phyloP scores from a whole-genome alignment of 1,284 basidiomycete species.

The Tilletia setariae region DNA sequence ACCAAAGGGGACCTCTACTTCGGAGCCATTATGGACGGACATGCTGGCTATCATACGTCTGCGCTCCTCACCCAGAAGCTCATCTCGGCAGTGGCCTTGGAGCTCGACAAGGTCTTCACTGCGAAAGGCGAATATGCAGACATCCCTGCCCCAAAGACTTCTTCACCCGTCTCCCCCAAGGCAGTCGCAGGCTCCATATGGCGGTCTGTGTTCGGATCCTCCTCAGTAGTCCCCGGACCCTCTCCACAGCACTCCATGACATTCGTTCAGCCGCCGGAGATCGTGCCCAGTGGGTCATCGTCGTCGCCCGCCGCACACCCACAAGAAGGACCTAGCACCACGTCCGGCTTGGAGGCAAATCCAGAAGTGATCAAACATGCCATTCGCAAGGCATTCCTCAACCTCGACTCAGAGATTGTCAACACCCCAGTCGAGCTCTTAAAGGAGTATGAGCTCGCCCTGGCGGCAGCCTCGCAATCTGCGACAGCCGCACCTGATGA shows the following conservation, averaged over 20 bases:
- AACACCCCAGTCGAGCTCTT: constrained; percentile 72
- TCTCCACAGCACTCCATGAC: background rate
- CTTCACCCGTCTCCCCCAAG: constrained; percentile 36
- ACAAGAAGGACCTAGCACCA: background rate
- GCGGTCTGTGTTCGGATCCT: constrained; percentile 43
- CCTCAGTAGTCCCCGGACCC: background rate
- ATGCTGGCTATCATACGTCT: constrained; percentile 79
- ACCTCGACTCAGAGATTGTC: constrained; percentile 74
- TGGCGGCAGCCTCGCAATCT: constrained; percentile 55
- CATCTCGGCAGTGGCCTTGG: constrained; percentile 78
- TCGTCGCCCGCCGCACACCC: background rate
- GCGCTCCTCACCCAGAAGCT: constrained; percentile 77
- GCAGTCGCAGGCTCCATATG: constrained; percentile 30
- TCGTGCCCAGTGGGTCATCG: background rate
- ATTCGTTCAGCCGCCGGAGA: constrained; percentile 2
- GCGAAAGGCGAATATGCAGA: constrained; percentile 52
- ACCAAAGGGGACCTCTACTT: constrained; percentile 59
- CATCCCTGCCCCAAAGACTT: constrained; percentile 39
- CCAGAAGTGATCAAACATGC: constrained; percentile 67
- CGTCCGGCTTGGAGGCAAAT: constrained; percentile 60
- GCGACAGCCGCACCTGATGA: background rate
- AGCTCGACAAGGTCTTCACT: constrained; percentile 63
- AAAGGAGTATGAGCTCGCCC: constrained; percentile 56
- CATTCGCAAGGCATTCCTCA: constrained; percentile 73
- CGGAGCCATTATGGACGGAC: constrained; percentile 89